Conservation (phyloP, 768 basidiomycete species). For the Russula griseocarnosa region DNA sequence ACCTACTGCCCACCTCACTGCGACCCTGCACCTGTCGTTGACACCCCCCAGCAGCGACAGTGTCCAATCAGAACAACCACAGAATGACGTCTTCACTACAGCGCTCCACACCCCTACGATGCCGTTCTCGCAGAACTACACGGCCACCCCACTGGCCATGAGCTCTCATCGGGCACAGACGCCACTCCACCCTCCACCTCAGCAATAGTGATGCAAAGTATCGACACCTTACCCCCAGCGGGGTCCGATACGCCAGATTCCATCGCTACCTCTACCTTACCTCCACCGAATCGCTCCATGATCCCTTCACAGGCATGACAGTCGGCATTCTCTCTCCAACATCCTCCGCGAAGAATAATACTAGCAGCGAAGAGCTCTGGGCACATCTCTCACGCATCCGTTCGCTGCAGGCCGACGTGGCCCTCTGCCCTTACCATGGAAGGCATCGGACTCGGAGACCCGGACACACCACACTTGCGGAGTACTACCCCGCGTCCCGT, state of each 20-base stretch:
- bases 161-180: slow-evolving; percentile 23
- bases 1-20: neutral
- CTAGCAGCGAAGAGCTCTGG: slow-evolving; percentile 52
- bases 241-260: slow-evolving; percentile 25
- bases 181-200: slow-evolving; percentile 15
- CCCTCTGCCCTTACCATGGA: slow-evolving; percentile 74
- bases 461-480: slow-evolving; percentile 8
- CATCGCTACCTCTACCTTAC: slow-evolving; percentile 28
- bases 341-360: slow-evolving; percentile 23
- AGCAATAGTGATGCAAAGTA: slow-evolving; percentile 5
- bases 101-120: slow-evolving; percentile 55
- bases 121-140: slow-evolving; percentile 53
- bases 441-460: slow-evolving; percentile 43
- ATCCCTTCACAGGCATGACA: slow-evolving; percentile 48
- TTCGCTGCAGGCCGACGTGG: slow-evolving; percentile 67
- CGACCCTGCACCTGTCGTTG: neutral
- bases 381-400: slow-evolving; percentile 62
- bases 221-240: slow-evolving; percentile 26
- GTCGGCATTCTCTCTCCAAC: slow-evolving; percentile 38
- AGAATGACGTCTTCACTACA: slow-evolving; percentile 30
- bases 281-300: slow-evolving; percentile 36
- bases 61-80: slow-evolving; percentile 29
- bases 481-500: slow-evolving; percentile 8
- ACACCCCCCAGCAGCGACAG: neutral
- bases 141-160: slow-evolving; percentile 31